Evolutionary conservation across 495 filamentous ascomycete species (phyloP).

Genomic region (Podospora comata): DNA sequence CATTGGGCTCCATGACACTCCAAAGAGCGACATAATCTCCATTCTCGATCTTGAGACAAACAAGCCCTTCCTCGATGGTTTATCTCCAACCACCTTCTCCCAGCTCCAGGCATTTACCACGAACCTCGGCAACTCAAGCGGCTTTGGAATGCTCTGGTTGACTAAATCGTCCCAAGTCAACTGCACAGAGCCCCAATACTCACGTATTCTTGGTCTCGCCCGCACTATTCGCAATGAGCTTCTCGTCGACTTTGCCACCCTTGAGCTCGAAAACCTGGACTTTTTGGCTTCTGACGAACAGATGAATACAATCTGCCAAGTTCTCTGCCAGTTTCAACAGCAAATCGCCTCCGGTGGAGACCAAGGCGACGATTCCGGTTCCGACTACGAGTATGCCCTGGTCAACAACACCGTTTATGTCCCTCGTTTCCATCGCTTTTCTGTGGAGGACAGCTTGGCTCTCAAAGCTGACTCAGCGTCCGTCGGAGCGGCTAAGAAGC

Average conservation of each 20-base stretch:
- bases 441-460: neutral
- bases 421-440: neutral
- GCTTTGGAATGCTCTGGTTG: neutral
- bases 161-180: neutral
- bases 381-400: neutral
- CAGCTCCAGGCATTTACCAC: neutral
- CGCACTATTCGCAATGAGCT: neutral
- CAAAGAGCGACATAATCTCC: neutral
- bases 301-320: neutral
- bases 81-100: neutral
- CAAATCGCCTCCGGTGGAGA: neutral
- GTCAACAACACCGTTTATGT: neutral
- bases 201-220: neutral
- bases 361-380: neutral
- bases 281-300: neutral
- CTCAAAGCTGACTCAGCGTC: neutral
- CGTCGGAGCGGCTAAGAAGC: neutral
- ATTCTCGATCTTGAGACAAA: neutral
- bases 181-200: neutral
- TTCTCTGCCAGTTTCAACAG: neutral
- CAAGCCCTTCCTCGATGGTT: neutral
- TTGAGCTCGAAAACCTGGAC: neutral
- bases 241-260: neutral
- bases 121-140: neutral
- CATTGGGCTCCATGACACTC: no score